Conservation (phyloP, 2,329 filamentous ascomycete species). For the Stromatinia cepivora region DNA sequence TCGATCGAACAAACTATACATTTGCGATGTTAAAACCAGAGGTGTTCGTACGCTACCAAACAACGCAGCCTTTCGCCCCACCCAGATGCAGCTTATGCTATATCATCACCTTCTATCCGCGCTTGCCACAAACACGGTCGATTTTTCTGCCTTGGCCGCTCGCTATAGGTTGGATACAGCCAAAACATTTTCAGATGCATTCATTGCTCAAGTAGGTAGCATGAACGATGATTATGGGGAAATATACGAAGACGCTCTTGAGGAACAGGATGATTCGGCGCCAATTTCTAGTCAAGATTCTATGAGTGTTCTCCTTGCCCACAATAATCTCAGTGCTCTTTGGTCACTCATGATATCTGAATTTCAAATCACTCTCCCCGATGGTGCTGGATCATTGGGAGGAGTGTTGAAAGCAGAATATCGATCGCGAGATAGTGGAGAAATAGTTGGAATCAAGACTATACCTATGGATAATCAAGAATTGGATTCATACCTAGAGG, state of each 20-base stretch:
- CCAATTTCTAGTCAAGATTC: conserved; percentile 36
- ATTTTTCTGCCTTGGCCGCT: conserved; percentile 66
- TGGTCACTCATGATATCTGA: conserved; percentile 65
- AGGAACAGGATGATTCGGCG: conserved; percentile 35
- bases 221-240: conserved; percentile 61
- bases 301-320: conserved; percentile 49
- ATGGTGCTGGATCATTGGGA: conserved; percentile 55
- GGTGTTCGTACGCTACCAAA: conserved; percentile 59
- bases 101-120: conserved; percentile 83
- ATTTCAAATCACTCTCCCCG: conserved; percentile 48
- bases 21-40: conserved; percentile 88
- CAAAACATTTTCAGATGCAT: conserved; percentile 71
- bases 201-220: conserved; percentile 71
- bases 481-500: conserved; percentile 65
- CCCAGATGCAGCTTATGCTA: conserved; percentile 83
- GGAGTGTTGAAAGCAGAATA: conserved; percentile 60
- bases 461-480: conserved; percentile 66
- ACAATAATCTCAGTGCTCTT: conserved; percentile 60
- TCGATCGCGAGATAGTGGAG: conserved; percentile 48
- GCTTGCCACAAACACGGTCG: conserved; percentile 69
- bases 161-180: conserved; percentile 70
- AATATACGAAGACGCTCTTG: conserved; percentile 51
- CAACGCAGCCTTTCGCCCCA: conserved; percentile 67
- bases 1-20: conserved; percentile 55
- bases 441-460: conserved; percentile 56